These are phyloP conservation scores for Kwoniella shivajii DNA, from an alignment of 1,284 basidiomycete genomes.

Conservation along the genomic window DNA sequence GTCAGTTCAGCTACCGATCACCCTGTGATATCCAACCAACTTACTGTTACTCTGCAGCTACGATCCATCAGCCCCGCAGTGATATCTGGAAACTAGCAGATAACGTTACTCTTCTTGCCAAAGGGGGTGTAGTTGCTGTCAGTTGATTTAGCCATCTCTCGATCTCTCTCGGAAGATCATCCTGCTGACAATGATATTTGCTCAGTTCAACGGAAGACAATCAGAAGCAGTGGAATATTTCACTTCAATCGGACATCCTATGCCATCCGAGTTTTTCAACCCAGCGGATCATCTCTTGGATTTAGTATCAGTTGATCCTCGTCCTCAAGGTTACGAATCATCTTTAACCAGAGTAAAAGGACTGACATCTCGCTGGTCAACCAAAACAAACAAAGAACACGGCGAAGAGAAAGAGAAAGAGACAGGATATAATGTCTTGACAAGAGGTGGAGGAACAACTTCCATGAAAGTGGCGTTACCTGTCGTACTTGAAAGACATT, in stretches of 20 bases:
- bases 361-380: constrained; percentile 27
- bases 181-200: background rate
- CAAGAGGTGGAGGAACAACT: constrained; percentile 37
- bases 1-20: constrained; percentile 28
- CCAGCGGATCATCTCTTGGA: constrained; percentile 56
- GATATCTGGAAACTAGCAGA: constrained; percentile 59
- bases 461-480: constrained; percentile 51
- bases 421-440: background rate
- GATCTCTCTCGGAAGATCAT: background rate
- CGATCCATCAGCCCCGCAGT: constrained; percentile 61
- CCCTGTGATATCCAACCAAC: background rate
- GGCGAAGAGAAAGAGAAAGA: constrained; percentile 18
- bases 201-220: constrained; percentile 35
- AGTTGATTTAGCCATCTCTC: constrained; percentile 1
- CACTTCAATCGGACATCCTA: constrained; percentile 44
- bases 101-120: constrained; percentile 59
- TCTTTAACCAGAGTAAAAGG: constrained; percentile 27
- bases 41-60: constrained; percentile 42
- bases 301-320: constrained; percentile 52
- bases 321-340: constrained; percentile 24
- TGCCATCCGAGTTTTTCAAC: constrained; percentile 53
- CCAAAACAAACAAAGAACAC: constrained; percentile 8
- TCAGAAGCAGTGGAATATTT: constrained; percentile 48
- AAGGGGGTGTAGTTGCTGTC: constrained; percentile 57
- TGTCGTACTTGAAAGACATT: constrained; percentile 52